These are phyloP conservation scores for Malus asiatica DNA, from an alignment of 306 rosid species.

Conservation along the genomic window DNA sequence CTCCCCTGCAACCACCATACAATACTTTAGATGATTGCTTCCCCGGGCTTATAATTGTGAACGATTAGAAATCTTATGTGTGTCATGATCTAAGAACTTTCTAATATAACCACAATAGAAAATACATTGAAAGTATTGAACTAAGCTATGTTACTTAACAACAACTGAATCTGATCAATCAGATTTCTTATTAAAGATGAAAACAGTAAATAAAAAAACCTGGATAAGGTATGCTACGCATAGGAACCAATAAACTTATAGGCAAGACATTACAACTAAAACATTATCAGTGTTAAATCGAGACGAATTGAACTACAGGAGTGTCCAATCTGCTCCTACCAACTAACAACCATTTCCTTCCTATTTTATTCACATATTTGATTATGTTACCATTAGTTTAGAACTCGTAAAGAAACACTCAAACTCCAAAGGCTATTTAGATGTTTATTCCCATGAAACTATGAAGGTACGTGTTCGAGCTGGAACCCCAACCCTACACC, in stretches of 20 bases:
- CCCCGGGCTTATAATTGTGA: not conserved
- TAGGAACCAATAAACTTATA: too few relatives aligned
- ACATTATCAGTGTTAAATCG: not conserved
- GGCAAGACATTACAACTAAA: too few relatives aligned
- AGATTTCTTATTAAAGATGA: too few relatives aligned
- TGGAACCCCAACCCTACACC: not conserved
- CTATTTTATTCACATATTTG: not conserved
- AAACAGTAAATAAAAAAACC: too few relatives aligned
- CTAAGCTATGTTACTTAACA: not conserved
- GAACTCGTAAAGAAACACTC: not conserved
- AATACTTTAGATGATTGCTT: conserved; percentile 7
- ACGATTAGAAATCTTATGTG: not conserved
- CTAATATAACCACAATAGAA: not conserved
- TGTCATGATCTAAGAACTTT: not conserved
- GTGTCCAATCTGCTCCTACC: too few relatives aligned
- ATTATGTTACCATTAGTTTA: not conserved
- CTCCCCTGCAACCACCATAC: conserved; percentile 52
- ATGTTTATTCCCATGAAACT: not conserved
- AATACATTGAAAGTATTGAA: not conserved
- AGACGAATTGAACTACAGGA: not conserved
- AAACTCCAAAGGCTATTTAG: not conserved
- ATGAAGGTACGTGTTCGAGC: not conserved
- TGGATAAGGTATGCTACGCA: not conserved
- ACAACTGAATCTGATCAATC: not conserved
- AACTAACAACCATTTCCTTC: not conserved